Evolutionary conservation across 805 yeast species (phyloP).

Genomic region (Ogataea parapolymorpha): DNA sequence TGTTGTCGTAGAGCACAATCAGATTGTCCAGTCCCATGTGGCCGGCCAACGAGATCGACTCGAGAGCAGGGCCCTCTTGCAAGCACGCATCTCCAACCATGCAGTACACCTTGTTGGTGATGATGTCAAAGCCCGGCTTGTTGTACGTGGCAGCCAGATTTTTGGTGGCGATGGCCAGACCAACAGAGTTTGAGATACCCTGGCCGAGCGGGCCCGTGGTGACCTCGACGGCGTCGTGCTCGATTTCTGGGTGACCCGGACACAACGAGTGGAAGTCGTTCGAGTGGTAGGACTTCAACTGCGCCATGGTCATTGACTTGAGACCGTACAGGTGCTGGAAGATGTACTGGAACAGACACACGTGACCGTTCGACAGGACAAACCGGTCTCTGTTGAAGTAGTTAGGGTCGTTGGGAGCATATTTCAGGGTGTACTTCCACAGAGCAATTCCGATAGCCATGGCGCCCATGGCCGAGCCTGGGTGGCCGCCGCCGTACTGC

Average conservation of each 20-base stretch:
- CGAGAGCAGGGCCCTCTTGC: slow-evolving; percentile 96
- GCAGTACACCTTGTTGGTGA: slow-evolving; percentile 72
- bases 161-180: slow-evolving; percentile 91
- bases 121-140: slow-evolving; percentile 73
- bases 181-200: slow-evolving; percentile 95
- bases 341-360: slow-evolving; percentile 84
- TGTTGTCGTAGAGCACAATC: slow-evolving; percentile 94
- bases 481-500: slow-evolving; percentile 68
- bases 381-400: slow-evolving; percentile 97
- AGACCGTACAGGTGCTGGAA: slow-evolving; percentile 85
- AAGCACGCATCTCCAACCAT: slow-evolving; percentile 97
- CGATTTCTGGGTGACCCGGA: slow-evolving; percentile 97
- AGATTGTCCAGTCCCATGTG: slow-evolving; percentile 89
- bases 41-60: slow-evolving; percentile 93
- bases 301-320: slow-evolving; percentile 69
- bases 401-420: slow-evolving; percentile 86
- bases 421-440: slow-evolving; percentile 68
- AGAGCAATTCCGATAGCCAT: slow-evolving; percentile 92
- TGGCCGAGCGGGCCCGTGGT: slow-evolving; percentile 99
- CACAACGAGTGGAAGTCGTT: slow-evolving; percentile 86
- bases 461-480: slow-evolving; percentile 98
- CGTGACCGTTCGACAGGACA: slow-evolving; percentile 94
- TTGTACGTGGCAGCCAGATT: slow-evolving; percentile 90
- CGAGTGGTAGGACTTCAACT: slow-evolving; percentile 67
- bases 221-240: slow-evolving; percentile 90